phyloP scores from a whole-genome alignment of 306 rosid genomes.

The Prunus padus region DNA sequence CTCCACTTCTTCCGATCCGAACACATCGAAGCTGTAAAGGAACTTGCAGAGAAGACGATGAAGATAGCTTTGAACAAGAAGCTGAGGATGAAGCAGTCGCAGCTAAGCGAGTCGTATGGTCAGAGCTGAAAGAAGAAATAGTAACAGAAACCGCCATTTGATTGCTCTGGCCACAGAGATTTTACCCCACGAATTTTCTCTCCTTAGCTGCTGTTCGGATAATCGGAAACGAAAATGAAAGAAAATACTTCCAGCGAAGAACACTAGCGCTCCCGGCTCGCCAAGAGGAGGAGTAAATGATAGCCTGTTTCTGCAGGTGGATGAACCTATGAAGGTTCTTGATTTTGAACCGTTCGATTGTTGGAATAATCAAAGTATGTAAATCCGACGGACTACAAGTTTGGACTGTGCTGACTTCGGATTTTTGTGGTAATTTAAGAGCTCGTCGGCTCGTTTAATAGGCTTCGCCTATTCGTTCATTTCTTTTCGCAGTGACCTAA shows the following conservation, averaged over 20 bases:
- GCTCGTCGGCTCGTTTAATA: not conserved
- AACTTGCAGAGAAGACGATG: conserved; percentile 45
- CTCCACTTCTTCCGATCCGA: conserved; percentile 32
- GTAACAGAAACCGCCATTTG: conserved; percentile 73
- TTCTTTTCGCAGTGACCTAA: not conserved
- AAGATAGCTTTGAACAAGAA: conserved; percentile 25
- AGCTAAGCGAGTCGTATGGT: conserved; percentile 34
- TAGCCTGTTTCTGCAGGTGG: not conserved
- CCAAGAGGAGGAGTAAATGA: not conserved
- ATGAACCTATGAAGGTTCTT: not conserved
- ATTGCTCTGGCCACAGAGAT: not conserved
- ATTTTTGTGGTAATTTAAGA: not conserved
- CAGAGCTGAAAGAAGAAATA: conserved; percentile 36
- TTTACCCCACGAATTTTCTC: not conserved
- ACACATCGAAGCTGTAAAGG: conserved; percentile 42
- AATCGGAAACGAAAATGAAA: conserved; percentile 11
- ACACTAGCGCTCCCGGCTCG: not conserved
- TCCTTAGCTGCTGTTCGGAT: conserved; percentile 13
- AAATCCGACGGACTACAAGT: not conserved
- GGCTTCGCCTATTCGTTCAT: not conserved
- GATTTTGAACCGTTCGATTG: not conserved
- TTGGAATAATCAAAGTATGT: not conserved
- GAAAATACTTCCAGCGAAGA: conserved; percentile 3
- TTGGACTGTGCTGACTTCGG: not conserved
- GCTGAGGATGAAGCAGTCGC: conserved; percentile 27